phyloP scores from a whole-genome alignment of 2,329 filamentous ascomycete genomes.

The Fonsecaea pugnacius region DNA sequence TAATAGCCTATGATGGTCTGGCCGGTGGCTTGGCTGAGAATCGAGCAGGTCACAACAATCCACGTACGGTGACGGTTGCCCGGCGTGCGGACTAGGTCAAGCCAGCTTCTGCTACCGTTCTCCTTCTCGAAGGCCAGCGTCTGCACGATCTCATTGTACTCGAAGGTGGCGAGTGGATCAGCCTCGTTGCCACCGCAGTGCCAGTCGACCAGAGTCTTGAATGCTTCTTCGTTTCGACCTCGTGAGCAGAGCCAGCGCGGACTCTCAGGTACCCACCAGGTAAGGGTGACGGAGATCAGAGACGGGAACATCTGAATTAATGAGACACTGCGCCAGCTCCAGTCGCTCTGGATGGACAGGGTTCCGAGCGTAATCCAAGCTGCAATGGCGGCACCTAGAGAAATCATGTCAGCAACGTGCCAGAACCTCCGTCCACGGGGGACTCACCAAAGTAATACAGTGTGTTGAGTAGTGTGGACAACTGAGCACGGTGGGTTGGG shows the following conservation, averaged over 20 bases:
- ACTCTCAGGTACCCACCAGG: slow-evolving; percentile 65
- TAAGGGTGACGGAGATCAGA: slow-evolving; percentile 20
- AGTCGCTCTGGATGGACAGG: slow-evolving; percentile 23
- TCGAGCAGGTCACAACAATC: slow-evolving; percentile 18
- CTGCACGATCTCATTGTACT: slow-evolving; percentile 26
- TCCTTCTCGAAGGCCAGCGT: slow-evolving; percentile 23
- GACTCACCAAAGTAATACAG: slow-evolving; percentile 23
- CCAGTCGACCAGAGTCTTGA: slow-evolving; percentile 42
- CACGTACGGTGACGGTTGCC: slow-evolving; percentile 21
- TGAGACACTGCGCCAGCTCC: slow-evolving; percentile 23
- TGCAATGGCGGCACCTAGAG: slow-evolving; percentile 16
- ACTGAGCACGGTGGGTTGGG: slow-evolving; percentile 25
- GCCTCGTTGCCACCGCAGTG: slow-evolving; percentile 37
- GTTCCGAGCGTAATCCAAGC: slow-evolving; percentile 24
- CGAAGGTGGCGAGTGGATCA: slow-evolving; percentile 21
- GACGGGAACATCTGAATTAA: slow-evolving; percentile 27
- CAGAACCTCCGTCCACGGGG: not conserved
- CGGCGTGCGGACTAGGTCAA: slow-evolving; percentile 23
- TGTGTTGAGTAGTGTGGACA: slow-evolving; percentile 24
- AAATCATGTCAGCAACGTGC: not conserved
- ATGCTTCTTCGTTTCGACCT: slow-evolving; percentile 38
- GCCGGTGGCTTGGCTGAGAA: slow-evolving; percentile 28
- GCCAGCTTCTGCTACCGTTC: slow-evolving; percentile 24
- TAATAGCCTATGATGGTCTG: slow-evolving; percentile 46
- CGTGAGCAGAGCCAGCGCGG: slow-evolving; percentile 62